Conservation (phyloP, 177 flowering plant species). For the Vitis hybrid region DNA sequence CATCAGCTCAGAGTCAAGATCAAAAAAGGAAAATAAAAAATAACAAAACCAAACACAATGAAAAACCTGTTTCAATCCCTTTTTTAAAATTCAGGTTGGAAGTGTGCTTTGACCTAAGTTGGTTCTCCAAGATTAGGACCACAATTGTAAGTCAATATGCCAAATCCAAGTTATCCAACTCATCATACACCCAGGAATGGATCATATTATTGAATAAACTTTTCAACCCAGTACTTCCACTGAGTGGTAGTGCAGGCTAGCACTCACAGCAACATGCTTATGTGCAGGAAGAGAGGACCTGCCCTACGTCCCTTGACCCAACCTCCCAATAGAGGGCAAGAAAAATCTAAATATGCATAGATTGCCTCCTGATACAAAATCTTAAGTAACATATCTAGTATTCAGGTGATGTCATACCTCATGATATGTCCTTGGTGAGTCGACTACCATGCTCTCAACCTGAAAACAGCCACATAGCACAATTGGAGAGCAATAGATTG, state of each 20-base stretch:
- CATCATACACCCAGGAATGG: not conserved
- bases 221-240: not conserved
- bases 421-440: constrained; percentile 88
- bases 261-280: not conserved
- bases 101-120: no score
- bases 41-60: not conserved
- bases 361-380: not conserved
- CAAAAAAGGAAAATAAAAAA: not conserved
- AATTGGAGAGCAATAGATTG: not conserved
- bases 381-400: not conserved
- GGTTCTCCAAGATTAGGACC: not conserved
- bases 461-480: constrained; percentile 25
- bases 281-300: not conserved
- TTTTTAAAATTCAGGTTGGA: no score
- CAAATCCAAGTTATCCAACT: not conserved
- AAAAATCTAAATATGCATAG: not conserved
- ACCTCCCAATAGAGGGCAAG: not conserved
- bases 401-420: constrained; percentile 55
- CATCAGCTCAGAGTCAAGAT: not conserved
- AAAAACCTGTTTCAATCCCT: no score
- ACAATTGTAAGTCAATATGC: not conserved
- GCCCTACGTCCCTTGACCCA: not conserved
- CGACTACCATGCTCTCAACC: constrained; percentile 86
- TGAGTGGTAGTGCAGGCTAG: not conserved
- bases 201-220: not conserved